Conservation (phyloP, 2,329 filamentous ascomycete genomes). For the Elsinoe perseae region DNA sequence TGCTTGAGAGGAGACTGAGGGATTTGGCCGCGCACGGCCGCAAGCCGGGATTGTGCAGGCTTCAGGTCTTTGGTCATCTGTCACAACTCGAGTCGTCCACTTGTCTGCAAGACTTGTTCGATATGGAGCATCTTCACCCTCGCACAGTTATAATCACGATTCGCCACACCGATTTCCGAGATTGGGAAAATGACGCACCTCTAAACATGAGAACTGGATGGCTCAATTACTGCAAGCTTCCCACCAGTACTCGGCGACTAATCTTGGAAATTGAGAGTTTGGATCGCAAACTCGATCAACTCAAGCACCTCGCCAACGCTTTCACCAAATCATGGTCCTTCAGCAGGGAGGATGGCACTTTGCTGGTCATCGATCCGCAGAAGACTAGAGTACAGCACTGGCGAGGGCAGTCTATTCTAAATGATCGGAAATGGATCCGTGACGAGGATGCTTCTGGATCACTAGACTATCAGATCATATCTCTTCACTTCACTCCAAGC, state of each 20-base stretch:
- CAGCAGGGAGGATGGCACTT: constrained; percentile 23
- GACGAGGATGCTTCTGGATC: constrained; percentile 35
- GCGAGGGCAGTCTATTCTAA: constrained; percentile 41
- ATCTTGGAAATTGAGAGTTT: constrained; percentile 44
- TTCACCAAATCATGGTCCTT: constrained; percentile 33
- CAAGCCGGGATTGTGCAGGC: constrained; percentile 10
- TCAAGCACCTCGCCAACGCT: constrained; percentile 38
- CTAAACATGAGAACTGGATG: constrained; percentile 24
- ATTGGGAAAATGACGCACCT: constrained; percentile 28
- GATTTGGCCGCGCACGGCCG: not conserved
- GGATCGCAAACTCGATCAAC: constrained; percentile 38
- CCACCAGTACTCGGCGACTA: constrained; percentile 28
- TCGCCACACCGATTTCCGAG: constrained; percentile 32
- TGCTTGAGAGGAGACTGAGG: constrained; percentile 7
- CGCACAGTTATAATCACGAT: constrained; percentile 28
- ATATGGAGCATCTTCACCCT: constrained; percentile 21
- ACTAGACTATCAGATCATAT: constrained; percentile 40
- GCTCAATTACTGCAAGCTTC: constrained; percentile 19
- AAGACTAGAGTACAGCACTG: constrained; percentile 32
- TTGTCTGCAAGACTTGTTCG: constrained; percentile 18
- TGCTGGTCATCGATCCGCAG: constrained; percentile 10
- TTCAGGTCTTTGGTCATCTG: constrained; percentile 17
- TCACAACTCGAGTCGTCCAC: constrained; percentile 7
- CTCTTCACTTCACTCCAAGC: constrained; percentile 29
- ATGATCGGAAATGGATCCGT: constrained; percentile 33